Conservation (phyloP, 352 stramenopile species). For the Labyrinthula sp. region DNA sequence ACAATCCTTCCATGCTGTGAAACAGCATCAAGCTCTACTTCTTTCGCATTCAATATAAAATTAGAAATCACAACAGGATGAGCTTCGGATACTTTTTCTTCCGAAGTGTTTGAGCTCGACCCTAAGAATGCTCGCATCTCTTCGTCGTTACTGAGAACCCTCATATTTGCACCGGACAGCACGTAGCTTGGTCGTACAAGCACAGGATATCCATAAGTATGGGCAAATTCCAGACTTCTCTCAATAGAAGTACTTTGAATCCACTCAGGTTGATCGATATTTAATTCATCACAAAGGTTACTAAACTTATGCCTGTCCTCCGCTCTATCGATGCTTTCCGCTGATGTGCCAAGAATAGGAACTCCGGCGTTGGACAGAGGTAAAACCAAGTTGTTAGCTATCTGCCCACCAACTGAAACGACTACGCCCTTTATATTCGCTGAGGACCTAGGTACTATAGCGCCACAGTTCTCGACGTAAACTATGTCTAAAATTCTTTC, state of each 20-base stretch:
- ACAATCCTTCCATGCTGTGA: constrained; percentile 81
- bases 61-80: constrained; percentile 90
- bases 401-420: constrained; percentile 91
- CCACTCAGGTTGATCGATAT: constrained; percentile 76
- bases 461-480: constrained; percentile 75
- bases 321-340: constrained; percentile 79
- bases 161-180: constrained; percentile 89
- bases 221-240: constrained; percentile 64
- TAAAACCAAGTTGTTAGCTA: constrained; percentile 88
- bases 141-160: constrained; percentile 75
- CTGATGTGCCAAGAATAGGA: constrained; percentile 81
- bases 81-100: constrained; percentile 78
- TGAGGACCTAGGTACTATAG: constrained; percentile 74
- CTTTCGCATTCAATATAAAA: constrained; percentile 82
- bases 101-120: constrained; percentile 69
- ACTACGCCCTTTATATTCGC: constrained; percentile 86
- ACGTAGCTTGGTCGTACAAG: constrained; percentile 91
- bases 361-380: constrained; percentile 72
- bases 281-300: constrained; percentile 79
- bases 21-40: constrained; percentile 97
- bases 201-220: constrained; percentile 74
- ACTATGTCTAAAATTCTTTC: constrained; percentile 96
- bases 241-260: constrained; percentile 61
- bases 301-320: constrained; percentile 94
- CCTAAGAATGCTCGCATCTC: constrained; percentile 70